These are phyloP conservation scores for Venturiaceae sp. DNA, from an alignment of 2,329 filamentous ascomycete species.

Conservation along the genomic window DNA sequence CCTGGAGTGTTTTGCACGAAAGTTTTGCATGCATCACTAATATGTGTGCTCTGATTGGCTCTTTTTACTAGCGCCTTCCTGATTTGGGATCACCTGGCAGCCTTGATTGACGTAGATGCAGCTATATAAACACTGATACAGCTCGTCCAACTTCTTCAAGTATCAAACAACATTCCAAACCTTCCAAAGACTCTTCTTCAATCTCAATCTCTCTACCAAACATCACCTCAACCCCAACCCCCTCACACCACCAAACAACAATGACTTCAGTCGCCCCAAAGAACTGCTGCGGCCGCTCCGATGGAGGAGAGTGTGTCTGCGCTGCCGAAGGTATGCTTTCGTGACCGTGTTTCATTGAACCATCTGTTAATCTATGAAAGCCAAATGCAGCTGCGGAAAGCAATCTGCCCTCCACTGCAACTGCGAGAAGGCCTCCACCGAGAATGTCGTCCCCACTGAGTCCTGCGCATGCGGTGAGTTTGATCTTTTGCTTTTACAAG, in stretches of 20 bases:
- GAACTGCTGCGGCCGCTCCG: slow-evolving; percentile 9
- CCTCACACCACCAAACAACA: background rate
- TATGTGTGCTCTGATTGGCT: too few relatives aligned
- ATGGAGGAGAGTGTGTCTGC: slow-evolving; percentile 5
- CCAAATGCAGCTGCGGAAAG: slow-evolving; percentile 81
- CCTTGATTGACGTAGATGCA: too few relatives aligned
- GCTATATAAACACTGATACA: background rate
- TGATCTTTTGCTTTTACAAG: too few relatives aligned
- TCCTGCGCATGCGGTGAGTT: slow-evolving; percentile 70
- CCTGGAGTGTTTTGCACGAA: too few relatives aligned
- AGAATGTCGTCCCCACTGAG: slow-evolving; percentile 65
- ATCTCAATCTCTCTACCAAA: background rate
- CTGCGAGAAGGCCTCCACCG: slow-evolving; percentile 64
- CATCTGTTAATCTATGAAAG: slow-evolving; percentile 29
- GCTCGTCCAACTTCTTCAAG: background rate
- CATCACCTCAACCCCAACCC: background rate
- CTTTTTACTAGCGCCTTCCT: too few relatives aligned
- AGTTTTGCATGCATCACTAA: too few relatives aligned
- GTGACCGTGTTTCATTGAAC: slow-evolving; percentile 15
- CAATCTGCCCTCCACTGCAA: slow-evolving; percentile 77
- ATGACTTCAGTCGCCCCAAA: slow-evolving; percentile 2
- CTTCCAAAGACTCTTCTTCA: background rate
- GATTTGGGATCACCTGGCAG: too few relatives aligned
- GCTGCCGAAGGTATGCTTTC: slow-evolving; percentile 13
- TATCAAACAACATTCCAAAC: background rate